phyloP scores from a whole-genome alignment of 129 eudicot species.

The Ambrosia artemisiifolia region DNA sequence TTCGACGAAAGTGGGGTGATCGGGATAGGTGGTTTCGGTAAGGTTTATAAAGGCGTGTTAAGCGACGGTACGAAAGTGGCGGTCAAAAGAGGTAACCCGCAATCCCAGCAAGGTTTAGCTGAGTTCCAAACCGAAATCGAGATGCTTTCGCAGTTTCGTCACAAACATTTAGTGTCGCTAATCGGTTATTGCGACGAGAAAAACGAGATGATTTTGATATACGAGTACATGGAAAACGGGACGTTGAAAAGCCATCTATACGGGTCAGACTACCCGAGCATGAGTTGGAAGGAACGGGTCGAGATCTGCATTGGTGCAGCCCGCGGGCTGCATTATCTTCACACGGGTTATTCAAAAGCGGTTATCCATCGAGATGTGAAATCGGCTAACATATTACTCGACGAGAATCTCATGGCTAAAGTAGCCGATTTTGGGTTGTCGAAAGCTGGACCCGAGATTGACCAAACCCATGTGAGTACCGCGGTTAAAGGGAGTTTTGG shows the following conservation, averaged over 20 bases:
- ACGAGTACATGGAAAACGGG: constrained; percentile 94
- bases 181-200: constrained; percentile 95
- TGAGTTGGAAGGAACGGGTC: constrained; percentile 88
- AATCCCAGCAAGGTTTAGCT: constrained; percentile 81
- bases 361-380: constrained; percentile 97
- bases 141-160: constrained; percentile 87
- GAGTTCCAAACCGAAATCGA: constrained; percentile 93
- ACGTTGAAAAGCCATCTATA: constrained; percentile 79
- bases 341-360: constrained; percentile 82
- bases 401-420: constrained; percentile 86
- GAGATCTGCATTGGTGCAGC: constrained; percentile 94
- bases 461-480: constrained; percentile 93
- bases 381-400: constrained; percentile 84
- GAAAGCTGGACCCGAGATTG: constrained; percentile 85
- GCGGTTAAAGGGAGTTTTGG: constrained; percentile 90
- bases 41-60: constrained; percentile 70
- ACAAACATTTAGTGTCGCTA: constrained; percentile 83
- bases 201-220: constrained; percentile 84
- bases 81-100: constrained; percentile 89
- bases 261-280: constrained; percentile 65
- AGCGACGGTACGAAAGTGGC: constrained; percentile 80
- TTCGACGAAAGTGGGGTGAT: constrained; percentile 89
- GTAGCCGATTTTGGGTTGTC: constrained; percentile 97
- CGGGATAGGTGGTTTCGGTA: constrained; percentile 94
- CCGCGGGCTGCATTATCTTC: constrained; percentile 89